Conservation (phyloP, 75 land plant species). For the Cryptomeria japonica region DNA sequence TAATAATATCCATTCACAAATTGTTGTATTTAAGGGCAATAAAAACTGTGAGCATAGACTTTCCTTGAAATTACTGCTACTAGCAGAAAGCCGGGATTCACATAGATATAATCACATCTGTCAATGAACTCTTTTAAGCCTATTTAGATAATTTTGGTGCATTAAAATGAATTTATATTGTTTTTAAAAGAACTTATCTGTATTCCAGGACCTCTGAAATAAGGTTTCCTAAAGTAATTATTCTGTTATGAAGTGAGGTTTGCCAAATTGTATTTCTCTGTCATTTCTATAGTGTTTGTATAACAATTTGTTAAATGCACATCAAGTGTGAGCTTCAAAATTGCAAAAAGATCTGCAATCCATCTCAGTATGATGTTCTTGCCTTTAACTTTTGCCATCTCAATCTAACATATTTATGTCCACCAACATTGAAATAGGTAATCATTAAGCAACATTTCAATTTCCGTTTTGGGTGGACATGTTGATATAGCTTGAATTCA, state of each 20-base stretch:
- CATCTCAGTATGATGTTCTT: neutral
- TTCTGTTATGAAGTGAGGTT: neutral
- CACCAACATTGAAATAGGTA: neutral
- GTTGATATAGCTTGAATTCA: neutral
- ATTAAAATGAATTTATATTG: neutral
- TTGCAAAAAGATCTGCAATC: neutral
- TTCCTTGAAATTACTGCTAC: neutral
- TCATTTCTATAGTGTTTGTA: neutral
- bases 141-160: neutral
- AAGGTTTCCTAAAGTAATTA: neutral
- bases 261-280: neutral
- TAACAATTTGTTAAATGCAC: neutral
- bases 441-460: neutral
- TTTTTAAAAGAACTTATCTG: neutral
- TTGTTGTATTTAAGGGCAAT: neutral
- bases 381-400: neutral
- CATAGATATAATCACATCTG: neutral
- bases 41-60: neutral
- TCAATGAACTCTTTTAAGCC: neutral
- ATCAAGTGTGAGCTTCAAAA: neutral
- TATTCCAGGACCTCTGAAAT: neutral
- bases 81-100: neutral
- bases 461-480: neutral
- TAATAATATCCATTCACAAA: neutral
- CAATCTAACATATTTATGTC: neutral